Evolutionary conservation across 1,139 yeast species (phyloP), one percentile per base, ranked within the genome.

Genomic region (Blastobotrys elegans): DNA sequence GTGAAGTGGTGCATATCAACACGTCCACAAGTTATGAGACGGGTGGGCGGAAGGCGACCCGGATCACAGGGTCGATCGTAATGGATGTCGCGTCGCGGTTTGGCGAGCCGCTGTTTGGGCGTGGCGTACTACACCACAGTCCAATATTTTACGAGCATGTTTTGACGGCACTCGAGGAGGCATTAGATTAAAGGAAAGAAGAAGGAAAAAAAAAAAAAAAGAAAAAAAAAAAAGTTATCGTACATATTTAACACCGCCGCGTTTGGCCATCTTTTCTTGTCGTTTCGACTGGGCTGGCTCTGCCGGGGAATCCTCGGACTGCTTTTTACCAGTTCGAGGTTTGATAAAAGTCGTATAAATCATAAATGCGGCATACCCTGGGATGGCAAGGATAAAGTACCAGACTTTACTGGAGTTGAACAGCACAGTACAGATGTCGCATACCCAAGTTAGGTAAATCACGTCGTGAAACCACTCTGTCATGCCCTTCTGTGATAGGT

Each of bases 401-500:
- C 88, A 86, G 8, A 80, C 77, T 57, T 75, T 74, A 63, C 77
- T 79, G 26, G 77, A 62, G 6, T 88, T 87, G 36, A 78, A 64
- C 0, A 79, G 18, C 13, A 79, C 61, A 67, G 80, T 75, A 45
- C 84, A 66, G 0, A 82, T 48, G 55, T 80, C 81, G 53, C 82
- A 71, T 14, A 75, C 59, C 75, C 86, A 75, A 1, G 95, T 85
- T 46, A 84, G 65, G 60, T 86, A 86, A 48, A 87, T 71, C 20
- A 85, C 67, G 61, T 87, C 96, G 60, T 83, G 83, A 67, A 85
- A 67, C 68, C 84, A 85, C 64, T 87, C 95, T 18, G 82, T 82
- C 39, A 87, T 68, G 0, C 95, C 96, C 2, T 69, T 65, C 51
- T 80, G 86, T 41, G 66, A 65, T 51, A 86, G 71, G 59, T 87